Conservation (phyloP, 169 alveolate genomes). For the Sarcocystis neurona region DNA sequence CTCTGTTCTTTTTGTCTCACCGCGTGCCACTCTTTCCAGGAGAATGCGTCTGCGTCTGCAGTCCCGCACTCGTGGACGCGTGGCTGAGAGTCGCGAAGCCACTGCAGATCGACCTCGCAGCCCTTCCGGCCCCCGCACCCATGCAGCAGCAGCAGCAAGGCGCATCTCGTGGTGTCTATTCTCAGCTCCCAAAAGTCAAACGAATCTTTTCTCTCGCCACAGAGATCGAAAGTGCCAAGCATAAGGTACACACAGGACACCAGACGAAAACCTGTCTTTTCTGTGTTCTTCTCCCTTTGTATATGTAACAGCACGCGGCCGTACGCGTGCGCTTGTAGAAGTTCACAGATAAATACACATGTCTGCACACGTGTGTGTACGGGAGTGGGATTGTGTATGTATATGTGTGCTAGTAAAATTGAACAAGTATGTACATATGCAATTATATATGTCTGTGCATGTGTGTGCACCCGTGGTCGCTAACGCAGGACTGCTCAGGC, state of each 20-base stretch:
- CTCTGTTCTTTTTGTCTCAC: not conserved
- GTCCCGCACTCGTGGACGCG: not conserved
- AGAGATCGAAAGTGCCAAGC: slow-evolving; percentile 19
- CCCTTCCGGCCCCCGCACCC: not conserved
- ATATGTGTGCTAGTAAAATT: too few species aligned
- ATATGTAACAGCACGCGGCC: too few species aligned
- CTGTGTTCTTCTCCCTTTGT: too few species aligned
- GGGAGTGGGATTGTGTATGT: too few species aligned
- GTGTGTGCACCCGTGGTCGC: not conserved
- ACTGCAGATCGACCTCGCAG: not conserved
- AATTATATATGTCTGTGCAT: too few species aligned
- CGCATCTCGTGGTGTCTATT: not conserved
- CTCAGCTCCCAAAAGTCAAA: slow-evolving; percentile 4
- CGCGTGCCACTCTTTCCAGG: not conserved
- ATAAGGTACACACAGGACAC: too few species aligned
- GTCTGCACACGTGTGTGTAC: too few species aligned
- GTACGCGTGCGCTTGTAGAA: not conserved
- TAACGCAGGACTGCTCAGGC: not conserved
- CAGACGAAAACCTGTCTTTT: too few species aligned
- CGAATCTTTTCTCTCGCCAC: slow-evolving; percentile 7
- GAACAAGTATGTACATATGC: too few species aligned
- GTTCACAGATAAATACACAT: too few species aligned
- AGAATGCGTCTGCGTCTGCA: slow-evolving; percentile 13
- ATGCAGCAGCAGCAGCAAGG: too few species aligned
- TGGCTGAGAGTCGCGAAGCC: slow-evolving; percentile 24